Evolutionary conservation across 768 basidiomycete genomes (phyloP), one percentile per base, ranked within the genome.

Genomic region (Phlegmacium glaucopus): DNA sequence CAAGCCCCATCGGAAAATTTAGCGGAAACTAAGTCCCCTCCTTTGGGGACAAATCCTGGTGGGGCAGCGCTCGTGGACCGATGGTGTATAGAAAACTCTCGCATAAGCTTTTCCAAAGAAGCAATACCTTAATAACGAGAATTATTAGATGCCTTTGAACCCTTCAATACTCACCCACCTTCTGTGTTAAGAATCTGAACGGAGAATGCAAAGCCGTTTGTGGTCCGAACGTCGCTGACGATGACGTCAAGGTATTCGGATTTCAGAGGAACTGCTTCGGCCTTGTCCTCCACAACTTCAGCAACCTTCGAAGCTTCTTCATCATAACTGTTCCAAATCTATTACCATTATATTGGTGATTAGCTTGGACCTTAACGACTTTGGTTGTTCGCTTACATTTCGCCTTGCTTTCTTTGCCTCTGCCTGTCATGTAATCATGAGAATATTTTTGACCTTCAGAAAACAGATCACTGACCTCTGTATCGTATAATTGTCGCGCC

Each of bases 1-100:
- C 95, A 99, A 40, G 85, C 74, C 7, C 90, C 90, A 59, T 96
- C 89, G 40, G 87, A 89, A 69, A 97, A 97, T 61, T 93, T 93
- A 13, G 94, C 95, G 10, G 91, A 92, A 13, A 99, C 90, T 22
- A 97, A 74, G 47, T 97, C 94, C 7, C 94, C 94, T 15, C 78
- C 81, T 61, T 82, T 84, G 1, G 95, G 95, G 4, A 74, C 72
- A 59, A 93, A 94, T 42, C 77, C 80, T n/a, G 85, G 56, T 4
- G 88, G 75, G 13, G 78, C 64, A 16, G 75, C 62, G 3, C 77
- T 67, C 11, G 83, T 76, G 36, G 81, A 78, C 38, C 80, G 80
- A 69, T 98, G 92, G 65, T 94, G 83, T 29, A 88, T 59, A 6
- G 91, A 88, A 59, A 99, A 96, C 50, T 98, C 94, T 43, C 75